These are phyloP conservation scores for Aurifilum marmelostoma DNA, from an alignment of 2,329 filamentous ascomycete genomes.

Conservation along the genomic window DNA sequence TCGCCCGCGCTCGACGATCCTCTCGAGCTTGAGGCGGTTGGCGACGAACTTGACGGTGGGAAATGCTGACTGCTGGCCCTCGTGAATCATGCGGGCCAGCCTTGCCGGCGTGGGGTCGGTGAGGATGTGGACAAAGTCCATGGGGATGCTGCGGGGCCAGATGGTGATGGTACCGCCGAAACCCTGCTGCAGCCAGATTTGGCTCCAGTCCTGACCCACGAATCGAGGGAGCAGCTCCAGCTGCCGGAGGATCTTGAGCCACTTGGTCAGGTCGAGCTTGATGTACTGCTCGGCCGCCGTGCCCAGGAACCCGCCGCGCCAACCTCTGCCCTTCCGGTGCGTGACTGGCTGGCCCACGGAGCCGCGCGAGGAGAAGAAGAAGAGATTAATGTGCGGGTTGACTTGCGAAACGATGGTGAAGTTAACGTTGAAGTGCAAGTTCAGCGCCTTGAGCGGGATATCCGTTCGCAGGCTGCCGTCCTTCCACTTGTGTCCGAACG, in stretches of 20 bases:
- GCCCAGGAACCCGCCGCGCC: conserved; percentile 93
- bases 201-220: conserved; percentile 93
- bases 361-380: conserved; percentile 96
- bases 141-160: conserved; percentile 80
- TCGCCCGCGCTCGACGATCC: conserved; percentile 63
- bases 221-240: conserved; percentile 89
- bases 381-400: conserved; percentile 97
- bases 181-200: conserved; percentile 86
- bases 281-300: conserved; percentile 92
- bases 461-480: conserved; percentile 93
- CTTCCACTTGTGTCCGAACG: conserved; percentile 99
- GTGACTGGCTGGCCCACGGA: conserved; percentile 92
- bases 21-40: conserved; percentile 85
- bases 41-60: conserved; percentile 89
- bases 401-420: conserved; percentile 90
- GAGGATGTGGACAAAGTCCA: conserved; percentile 85
- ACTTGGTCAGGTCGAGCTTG: conserved; percentile 96
- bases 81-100: conserved; percentile 85
- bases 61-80: conserved; percentile 86
- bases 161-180: conserved; percentile 96
- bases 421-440: conserved; percentile 97
- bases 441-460: conserved; percentile 91
- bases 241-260: conserved; percentile 92
- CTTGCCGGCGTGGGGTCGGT: conserved; percentile 77
- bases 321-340: conserved; percentile 88